A percentile compares a stretch with the other conserved stretches of the same genome.
These are phyloP conservation scores for Aschersonia sp. DNA, from an alignment of 2,329 filamentous ascomycete species.

Conservation along the genomic window DNA sequence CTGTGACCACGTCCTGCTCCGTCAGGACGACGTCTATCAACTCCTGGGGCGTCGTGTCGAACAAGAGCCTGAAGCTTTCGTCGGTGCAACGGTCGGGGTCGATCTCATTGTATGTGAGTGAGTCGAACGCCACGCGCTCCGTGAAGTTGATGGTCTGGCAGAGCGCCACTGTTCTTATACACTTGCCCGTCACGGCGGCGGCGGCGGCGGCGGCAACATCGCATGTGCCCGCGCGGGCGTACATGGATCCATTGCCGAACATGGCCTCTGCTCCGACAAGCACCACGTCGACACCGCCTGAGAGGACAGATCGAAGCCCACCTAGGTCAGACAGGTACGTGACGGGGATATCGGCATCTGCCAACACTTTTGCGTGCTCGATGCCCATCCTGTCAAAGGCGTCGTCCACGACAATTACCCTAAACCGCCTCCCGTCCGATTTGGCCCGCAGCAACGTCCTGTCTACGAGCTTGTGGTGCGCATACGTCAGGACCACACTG, in stretches of 20 bases:
- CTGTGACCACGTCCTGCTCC: constrained; percentile 76
- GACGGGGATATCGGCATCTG: constrained; percentile 55
- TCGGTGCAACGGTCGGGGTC: constrained; percentile 53
- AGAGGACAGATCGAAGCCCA: constrained; percentile 53
- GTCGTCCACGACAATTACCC: constrained; percentile 72
- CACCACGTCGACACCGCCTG: constrained; percentile 55
- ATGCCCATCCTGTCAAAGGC: constrained; percentile 37
- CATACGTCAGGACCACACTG: constrained; percentile 77
- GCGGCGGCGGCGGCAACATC: constrained; percentile 56
- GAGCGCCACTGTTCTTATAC: constrained; percentile 73
- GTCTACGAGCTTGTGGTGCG: constrained; percentile 75
- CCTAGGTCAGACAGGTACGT: constrained; percentile 68
- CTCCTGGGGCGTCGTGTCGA: constrained; percentile 80
- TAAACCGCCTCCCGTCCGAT: constrained; percentile 57
- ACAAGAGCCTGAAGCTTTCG: constrained; percentile 53
- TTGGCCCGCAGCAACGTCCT: constrained; percentile 64
- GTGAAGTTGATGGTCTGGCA: constrained; percentile 93
- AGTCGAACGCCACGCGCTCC: constrained; percentile 75
- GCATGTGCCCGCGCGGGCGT: constrained; percentile 62
- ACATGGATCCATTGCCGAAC: constrained; percentile 87
- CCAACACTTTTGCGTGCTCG: constrained; percentile 53
- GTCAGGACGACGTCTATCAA: constrained; percentile 83
- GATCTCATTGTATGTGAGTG: constrained; percentile 88
- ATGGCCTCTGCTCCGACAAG: constrained; percentile 87
- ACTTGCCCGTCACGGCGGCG: constrained; percentile 61